Evolutionary conservation across 768 basidiomycete genomes (phyloP), one percentile per base, ranked within the genome.

Genomic region (Xerocomellus dryophilus): DNA sequence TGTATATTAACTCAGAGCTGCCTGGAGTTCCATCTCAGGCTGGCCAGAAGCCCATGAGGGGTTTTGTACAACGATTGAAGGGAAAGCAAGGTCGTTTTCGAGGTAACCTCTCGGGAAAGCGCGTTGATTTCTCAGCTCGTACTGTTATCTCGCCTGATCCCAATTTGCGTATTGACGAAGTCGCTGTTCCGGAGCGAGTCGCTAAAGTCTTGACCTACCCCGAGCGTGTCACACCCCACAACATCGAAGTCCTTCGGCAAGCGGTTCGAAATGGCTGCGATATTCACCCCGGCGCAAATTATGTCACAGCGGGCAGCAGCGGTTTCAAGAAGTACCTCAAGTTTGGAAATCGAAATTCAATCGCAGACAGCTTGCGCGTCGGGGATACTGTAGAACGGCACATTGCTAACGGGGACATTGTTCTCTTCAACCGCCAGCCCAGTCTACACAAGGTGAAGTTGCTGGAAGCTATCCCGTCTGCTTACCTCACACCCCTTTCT

Each of bases 71-170:
- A 65, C 90, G 97, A 4, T 76, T 99, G 46, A 99, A 99, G 74
- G 97, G 97, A 35, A 99, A 99, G 68, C 96, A 98, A 69, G 97
- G 97, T 63, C 94, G 97, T 43, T 98, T 99, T 74, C 82, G 97
- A 68, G 97, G 97, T 20, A 99, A 99, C 67, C 79, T 99, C 8
- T 98, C 95, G 0, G 97, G 97, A 58, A 99, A 99, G 72, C 93
- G 97, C 70, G 97, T 99, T 59, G 97, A 99, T 69, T 98, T 98
- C 68, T 98, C 95, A 0, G 96, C 86, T 6, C 89, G 97, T 62
- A 99, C 97, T 7, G 97, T 99, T 70, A 99, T 99, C 66, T 96
- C 94, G 2, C 97, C 97, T 1, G 97, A 99, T 71, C 97, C 97
- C n/a, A 99, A 98, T 67, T 75, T 99, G 59, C 86, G 93, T 47